Base-by-base conservation (phyloP, 805 yeast species). In the Kuraishia capsulata region DNA sequence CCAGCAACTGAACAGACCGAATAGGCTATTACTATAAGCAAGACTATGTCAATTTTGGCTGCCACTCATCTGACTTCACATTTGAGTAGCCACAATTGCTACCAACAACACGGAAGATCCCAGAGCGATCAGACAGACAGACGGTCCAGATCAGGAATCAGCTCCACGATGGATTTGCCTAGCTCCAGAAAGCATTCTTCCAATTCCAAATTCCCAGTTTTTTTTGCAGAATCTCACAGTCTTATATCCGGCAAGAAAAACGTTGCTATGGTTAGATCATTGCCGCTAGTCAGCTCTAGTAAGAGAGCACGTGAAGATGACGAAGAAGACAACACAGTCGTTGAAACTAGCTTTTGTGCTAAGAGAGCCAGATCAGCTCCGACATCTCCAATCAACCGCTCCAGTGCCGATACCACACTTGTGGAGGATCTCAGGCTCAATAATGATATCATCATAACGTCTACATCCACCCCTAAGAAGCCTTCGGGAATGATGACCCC, bases 281-380 rank as follows among this genome's bases (percentile, higher is more conserved):
- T 24, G 11, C 11, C 26, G 26, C 11, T 24, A 9, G 26, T 9
- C 11, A 24, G 11, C 26, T 9, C 26, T 11, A 24, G 26, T 8
- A 24, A 24, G 11, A 24, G 26, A 24, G 8, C 26, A 8, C 26
- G 8, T 8, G 26, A 24, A 9, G 11, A 9, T 11, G 26, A 24
- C 11, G 26, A 24, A 8, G 26, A 24, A 24, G n/a, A n/a, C n/a
- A n/a, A n/a, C n/a, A n/a, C n/a, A n/a, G n/a, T n/a, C n/a, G n/a
- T n/a, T n/a, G n/a, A n/a, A n/a, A n/a, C n/a, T n/a, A n/a, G n/a
- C n/a, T 24, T 24, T 8, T 11, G 11, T 24, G 8, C 11, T 14
- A 35, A 35, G 31, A 28, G 26, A 18, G 38, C 38, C 20, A 17
- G 38, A 10, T 28, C 38, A 3, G 38, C 38, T 9, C 38, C 38